Percentiles rank a stretch among this genome's conserved stretches.
Evolutionary conservation across 78 protist species (phyloP).

Genomic region (Tieghemostelium lacteum): DNA sequence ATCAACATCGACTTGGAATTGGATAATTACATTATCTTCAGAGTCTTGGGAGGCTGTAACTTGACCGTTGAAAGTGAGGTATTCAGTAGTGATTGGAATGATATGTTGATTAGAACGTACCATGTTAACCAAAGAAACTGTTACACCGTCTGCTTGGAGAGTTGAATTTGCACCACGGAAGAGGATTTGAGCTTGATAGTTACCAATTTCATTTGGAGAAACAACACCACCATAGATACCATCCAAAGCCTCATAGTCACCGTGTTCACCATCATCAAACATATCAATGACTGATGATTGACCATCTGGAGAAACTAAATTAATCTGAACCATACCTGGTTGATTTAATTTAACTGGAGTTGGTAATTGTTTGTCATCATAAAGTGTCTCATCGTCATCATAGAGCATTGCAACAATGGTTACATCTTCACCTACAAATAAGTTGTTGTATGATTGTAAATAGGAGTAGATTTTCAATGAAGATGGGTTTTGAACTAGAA

Average conservation of each 20-base stretch:
- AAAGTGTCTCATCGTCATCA: constrained; percentile 11
- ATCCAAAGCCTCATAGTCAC: constrained; percentile 49
- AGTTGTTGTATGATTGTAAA: constrained; percentile 30
- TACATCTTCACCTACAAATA: constrained; percentile 47
- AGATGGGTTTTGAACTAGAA: constrained; percentile 58
- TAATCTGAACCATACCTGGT: constrained; percentile 40
- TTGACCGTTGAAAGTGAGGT: constrained; percentile 45
- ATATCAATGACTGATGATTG: constrained; percentile 19
- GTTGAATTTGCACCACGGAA: constrained; percentile 25
- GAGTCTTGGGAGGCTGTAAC: constrained; percentile 27
- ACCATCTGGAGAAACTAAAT: constrained; percentile 66
- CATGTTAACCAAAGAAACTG: background rate
- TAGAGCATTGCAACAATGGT: constrained; percentile 57
- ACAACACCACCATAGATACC: constrained; percentile 68
- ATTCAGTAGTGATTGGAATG: constrained; percentile 59
- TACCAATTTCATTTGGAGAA: constrained; percentile 54
- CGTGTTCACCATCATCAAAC: constrained; percentile 81
- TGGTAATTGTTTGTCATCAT: constrained; percentile 13
- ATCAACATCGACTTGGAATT: constrained; percentile 1
- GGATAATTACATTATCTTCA: constrained; percentile 11
- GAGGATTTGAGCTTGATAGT: constrained; percentile 28
- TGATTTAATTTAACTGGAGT: constrained; percentile 2
- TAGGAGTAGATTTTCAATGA: constrained; percentile 51
- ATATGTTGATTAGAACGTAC: constrained; percentile 80
- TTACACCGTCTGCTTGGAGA: constrained; percentile 2